Percentiles rank a stretch among this genome's conserved stretches.
These are phyloP conservation scores for Naegleria gruberi DNA, from an alignment of 208 protist genomes.

Conservation along the genomic window DNA sequence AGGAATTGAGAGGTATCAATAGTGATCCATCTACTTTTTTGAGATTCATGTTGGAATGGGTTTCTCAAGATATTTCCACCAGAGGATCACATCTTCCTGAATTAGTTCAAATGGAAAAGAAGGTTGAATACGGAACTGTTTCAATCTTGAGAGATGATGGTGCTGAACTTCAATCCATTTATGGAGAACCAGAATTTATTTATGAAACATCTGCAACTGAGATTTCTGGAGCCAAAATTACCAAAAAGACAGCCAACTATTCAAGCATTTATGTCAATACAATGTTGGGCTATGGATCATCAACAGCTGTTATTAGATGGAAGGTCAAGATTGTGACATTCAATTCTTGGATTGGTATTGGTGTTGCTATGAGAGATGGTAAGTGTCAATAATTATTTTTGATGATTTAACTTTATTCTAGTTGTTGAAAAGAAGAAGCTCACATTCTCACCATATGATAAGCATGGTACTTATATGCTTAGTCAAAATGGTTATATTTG, in stretches of 20 bases:
- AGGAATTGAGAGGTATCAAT: background rate
- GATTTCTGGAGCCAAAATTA: background rate
- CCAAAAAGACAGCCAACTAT: background rate
- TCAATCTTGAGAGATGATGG: background rate
- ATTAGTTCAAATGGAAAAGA: background rate
- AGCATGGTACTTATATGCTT: background rate
- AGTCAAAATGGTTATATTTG: background rate
- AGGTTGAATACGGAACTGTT: background rate
- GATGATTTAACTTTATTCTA: background rate
- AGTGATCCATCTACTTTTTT: background rate
- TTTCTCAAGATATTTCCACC: background rate
- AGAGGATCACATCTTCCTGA: background rate
- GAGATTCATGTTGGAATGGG: background rate
- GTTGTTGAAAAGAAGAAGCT: background rate
- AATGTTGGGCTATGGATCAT: background rate
- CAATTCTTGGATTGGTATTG: background rate
- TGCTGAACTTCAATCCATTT: background rate
- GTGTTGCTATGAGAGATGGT: background rate
- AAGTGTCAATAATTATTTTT: background rate
- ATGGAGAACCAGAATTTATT: background rate
- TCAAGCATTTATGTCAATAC: background rate
- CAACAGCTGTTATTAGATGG: background rate
- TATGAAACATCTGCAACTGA: background rate
- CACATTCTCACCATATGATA: background rate
- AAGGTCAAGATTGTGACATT: background rate